phyloP scores from a whole-genome alignment of 345 rosid genomes.

The Excoecaria cochinchinensis region DNA sequence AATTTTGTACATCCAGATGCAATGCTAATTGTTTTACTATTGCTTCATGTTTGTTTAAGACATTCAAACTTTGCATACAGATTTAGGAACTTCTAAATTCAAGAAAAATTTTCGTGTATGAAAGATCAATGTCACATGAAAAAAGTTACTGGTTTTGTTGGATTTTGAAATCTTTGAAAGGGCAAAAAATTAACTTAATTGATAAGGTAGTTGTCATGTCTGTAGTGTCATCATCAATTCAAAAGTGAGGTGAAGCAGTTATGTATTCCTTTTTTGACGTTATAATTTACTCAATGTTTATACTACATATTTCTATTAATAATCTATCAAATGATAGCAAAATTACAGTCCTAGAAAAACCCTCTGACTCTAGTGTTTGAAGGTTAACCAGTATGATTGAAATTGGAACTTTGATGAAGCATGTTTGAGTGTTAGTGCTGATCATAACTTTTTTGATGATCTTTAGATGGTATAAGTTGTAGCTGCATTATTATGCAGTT shows the following conservation, averaged over 20 bases:
- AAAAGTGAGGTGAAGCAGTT: background rate
- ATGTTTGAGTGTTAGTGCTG: background rate
- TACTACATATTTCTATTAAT: background rate
- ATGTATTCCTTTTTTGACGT: background rate
- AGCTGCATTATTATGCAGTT: background rate
- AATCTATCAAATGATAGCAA: background rate
- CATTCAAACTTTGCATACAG: background rate
- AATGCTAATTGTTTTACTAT: background rate
- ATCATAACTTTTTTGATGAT: background rate
- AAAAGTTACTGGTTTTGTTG: background rate
- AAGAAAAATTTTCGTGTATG: background rate
- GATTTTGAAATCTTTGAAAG: background rate
- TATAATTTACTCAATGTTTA: background rate
- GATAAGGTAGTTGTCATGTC: background rate
- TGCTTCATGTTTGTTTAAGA: background rate
- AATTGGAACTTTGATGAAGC: background rate
- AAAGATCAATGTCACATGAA: background rate
- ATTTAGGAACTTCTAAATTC: background rate
- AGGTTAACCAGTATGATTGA: background rate
- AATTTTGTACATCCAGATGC: background rate
- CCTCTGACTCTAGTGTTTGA: background rate
- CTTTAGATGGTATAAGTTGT: background rate
- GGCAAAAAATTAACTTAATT: background rate
- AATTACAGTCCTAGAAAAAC: background rate
- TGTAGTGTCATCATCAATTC: background rate